Evolutionary conservation across 345 rosid species (phyloP), one percentile per base, ranked within the genome.

Genomic region (Citrus reticulata): DNA sequence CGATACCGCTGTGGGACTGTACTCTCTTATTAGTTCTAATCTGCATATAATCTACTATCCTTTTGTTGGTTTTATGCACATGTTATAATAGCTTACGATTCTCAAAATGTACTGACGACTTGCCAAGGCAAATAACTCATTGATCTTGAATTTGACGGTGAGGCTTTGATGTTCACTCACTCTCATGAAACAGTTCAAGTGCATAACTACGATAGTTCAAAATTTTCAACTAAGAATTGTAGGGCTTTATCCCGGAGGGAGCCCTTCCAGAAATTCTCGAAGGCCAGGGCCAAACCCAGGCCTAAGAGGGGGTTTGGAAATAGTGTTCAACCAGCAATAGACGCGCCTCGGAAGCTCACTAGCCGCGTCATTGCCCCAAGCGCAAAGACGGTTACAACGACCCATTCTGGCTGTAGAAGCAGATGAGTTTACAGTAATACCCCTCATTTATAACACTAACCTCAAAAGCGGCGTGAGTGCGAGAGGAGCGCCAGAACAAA

Each of bases 401-500:
- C 34, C 34, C 34, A 32, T 32, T 32, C 34, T 32, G 0, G 0
- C 34, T 34, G 35, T 5, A 5, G 51, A 46, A 3, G 51, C 17
- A 11, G 51, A 46, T 46, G 2, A 46, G 17, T 39, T 73, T 60
- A 25, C 77, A 24, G 13, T 40, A 51, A 14, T 60, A 14, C 67
- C 81, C 65, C 58, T 46, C 7, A 60, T 69, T 57, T 19, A 70
- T 60, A 14, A 22, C 20, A 10, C 14, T 54, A 72, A 54, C 24
- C 20, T 11, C 0, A 46, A 46, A 11, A 30, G 16, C n/a, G 19
- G 17, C 54, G 69, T 9, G 39, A 20, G 37, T 14, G 30, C 22
- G 60, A 70, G 61, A 65, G 62, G 77, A 82, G 82, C 85, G 85
- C 77, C 67, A 66, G 22, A 25, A 7, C 37, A 34, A 16, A 64